Evolutionary conservation across 805 yeast genomes (phyloP).

Genomic region (Ogataea salicorniae): DNA sequence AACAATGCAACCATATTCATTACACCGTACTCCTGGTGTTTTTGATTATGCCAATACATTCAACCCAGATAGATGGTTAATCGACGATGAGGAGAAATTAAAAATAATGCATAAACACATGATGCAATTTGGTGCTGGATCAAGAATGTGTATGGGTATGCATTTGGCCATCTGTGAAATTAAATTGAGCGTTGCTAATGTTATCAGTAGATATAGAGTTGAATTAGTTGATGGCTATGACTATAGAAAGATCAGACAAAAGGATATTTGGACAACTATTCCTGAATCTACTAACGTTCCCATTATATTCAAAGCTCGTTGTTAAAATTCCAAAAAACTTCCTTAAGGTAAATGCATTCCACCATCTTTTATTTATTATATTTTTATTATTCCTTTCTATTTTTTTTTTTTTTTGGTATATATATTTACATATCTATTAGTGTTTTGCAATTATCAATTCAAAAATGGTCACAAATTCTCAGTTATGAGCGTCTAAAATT

Average conservation of each 20-base stretch:
- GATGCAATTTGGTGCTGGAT: constrained; percentile 70
- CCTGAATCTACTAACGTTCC: constrained; percentile 25
- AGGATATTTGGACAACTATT: constrained; percentile 29
- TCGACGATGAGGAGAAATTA: constrained; percentile 32
- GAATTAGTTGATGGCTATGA: constrained; percentile 21
- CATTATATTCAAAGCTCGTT: constrained; percentile 7
- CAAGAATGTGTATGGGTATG: constrained; percentile 72
- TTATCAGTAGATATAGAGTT: constrained; percentile 44
- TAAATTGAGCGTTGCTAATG: constrained; percentile 48
- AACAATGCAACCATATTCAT: constrained; percentile 61
- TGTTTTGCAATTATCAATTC: too few species aligned
- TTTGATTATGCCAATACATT: constrained; percentile 50
- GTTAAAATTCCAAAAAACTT: too few species aligned
- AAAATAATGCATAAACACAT: constrained; percentile 45
- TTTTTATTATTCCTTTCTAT: too few species aligned
- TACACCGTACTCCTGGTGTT: constrained; percentile 47
- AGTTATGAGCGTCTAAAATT: too few species aligned
- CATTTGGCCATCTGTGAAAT: constrained; percentile 62
- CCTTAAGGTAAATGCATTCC: too few species aligned
- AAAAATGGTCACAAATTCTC: too few species aligned
- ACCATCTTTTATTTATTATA: too few species aligned
- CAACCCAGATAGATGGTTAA: constrained; percentile 54
- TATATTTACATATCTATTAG: too few species aligned
- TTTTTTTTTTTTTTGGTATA: too few species aligned
- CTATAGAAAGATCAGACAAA: constrained; percentile 22